Evolutionary conservation across 164 flowering plant species (phyloP).

Genomic region (Magnolia changhungtana): DNA sequence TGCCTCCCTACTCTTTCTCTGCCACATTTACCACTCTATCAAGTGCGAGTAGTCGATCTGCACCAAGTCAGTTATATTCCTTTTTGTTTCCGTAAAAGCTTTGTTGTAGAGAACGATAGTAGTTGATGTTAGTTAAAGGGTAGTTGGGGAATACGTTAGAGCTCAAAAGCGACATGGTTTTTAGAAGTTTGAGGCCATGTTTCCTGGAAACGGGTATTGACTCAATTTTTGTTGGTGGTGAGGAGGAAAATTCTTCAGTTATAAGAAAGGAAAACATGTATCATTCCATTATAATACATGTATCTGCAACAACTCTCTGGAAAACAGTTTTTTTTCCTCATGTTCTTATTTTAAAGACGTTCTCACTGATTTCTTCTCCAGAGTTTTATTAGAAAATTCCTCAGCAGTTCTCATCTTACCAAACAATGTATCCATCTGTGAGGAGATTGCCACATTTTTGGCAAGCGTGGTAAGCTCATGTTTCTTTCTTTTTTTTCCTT

Average conservation of each 20-base stretch:
- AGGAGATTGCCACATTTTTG: too few species aligned
- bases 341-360: too few species aligned
- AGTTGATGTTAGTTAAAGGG: slow-evolving; percentile 11
- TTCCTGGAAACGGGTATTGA: background rate
- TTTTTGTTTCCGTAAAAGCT: slow-evolving; percentile 5
- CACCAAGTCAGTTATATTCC: slow-evolving; percentile 12
- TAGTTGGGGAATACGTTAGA: slow-evolving; percentile 14
- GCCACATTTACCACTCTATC: slow-evolving; percentile 39
- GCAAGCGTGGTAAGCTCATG: too few species aligned
- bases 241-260: too few species aligned
- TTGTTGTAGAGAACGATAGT: slow-evolving; percentile 13
- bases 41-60: slow-evolving; percentile 29
- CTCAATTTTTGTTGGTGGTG: background rate
- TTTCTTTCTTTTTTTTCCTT: too few species aligned
- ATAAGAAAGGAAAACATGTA: too few species aligned
- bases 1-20: slow-evolving; percentile 34
- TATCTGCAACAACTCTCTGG: slow-evolving; percentile 14
- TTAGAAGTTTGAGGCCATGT: slow-evolving; percentile 1
- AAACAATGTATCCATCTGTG: too few species aligned
- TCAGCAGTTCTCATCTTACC: too few species aligned
- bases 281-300: slow-evolving; percentile 11
- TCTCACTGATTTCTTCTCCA: too few species aligned
- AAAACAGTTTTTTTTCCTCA: background rate
- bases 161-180: slow-evolving; percentile 16
- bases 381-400: too few species aligned